Conservation (phyloP, 257 asterid species). For the Solanum peruvianum region DNA sequence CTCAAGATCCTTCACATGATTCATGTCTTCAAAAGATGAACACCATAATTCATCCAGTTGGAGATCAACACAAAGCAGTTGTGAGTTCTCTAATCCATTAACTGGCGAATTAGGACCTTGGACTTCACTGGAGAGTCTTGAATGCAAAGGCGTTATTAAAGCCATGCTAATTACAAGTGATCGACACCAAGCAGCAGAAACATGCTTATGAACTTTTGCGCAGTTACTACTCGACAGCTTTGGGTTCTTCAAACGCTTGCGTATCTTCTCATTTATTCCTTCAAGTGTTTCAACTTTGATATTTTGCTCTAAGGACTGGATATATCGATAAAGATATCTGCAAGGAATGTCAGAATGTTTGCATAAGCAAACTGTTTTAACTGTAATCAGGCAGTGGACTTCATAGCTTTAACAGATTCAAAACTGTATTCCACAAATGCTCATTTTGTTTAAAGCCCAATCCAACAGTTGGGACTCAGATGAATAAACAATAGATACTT, state of each 20-base stretch:
- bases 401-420: neutral
- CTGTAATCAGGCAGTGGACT: neutral
- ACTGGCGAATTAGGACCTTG: constrained; percentile 33
- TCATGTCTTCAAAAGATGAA: constrained; percentile 65
- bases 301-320: constrained; percentile 63
- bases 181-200: constrained; percentile 96
- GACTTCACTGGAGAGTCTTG: constrained; percentile 54
- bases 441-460: neutral
- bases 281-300: constrained; percentile 84
- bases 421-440: neutral
- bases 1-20: constrained; percentile 67
- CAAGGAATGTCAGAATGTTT: constrained; percentile 3
- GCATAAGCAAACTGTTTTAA: neutral
- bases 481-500: neutral
- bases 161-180: constrained; percentile 96
- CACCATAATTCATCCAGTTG: constrained; percentile 87
- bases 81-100: constrained; percentile 47
- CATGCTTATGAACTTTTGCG: constrained; percentile 70
- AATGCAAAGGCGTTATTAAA: constrained; percentile 73
- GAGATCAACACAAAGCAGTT: constrained; percentile 76
- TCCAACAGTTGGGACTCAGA: neutral
- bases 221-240: constrained; percentile 69
- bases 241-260: constrained; percentile 95
- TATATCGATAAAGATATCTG: constrained; percentile 68
- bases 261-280: constrained; percentile 84